phyloP scores from a whole-genome alignment of 1,139 yeast species.

The Petasospora fabianii region DNA sequence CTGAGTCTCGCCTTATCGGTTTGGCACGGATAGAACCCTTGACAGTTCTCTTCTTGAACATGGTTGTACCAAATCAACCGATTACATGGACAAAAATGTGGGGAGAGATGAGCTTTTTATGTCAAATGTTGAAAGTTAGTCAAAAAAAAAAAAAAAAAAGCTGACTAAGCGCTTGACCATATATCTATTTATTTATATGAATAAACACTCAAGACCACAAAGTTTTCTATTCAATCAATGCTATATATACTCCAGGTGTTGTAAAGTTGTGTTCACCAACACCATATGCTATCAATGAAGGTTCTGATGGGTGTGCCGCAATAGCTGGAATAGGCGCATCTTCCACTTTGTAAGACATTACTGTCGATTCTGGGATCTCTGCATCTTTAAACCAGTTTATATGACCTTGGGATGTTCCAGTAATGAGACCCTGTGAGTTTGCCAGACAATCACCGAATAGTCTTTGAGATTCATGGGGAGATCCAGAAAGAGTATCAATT shows the following conservation, averaged over 20 bases:
- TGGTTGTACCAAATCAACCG: too few species aligned
- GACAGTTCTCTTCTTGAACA: conserved; percentile 34
- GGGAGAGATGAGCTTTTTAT: too few species aligned
- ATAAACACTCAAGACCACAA: too few species aligned
- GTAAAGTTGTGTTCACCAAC: conserved; percentile 25
- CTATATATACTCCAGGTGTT: conserved; percentile 11
- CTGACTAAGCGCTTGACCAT: too few species aligned
- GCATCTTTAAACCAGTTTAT: conserved; percentile 29
- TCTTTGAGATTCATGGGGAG: conserved; percentile 26
- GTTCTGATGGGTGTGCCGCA: conserved; percentile 23
- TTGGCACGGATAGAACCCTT: conserved; percentile 11
- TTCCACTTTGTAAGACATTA: neutral
- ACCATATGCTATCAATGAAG: conserved; percentile 19
- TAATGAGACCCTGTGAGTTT: conserved; percentile 25
- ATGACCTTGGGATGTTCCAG: conserved; percentile 28
- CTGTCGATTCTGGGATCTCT: conserved; percentile 24
- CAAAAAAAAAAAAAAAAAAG: too few species aligned
- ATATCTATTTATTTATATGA: too few species aligned
- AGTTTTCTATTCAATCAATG: conserved; percentile 1
- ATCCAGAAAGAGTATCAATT: conserved; percentile 16
- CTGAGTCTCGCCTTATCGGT: conserved; percentile 15
- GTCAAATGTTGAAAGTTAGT: too few species aligned
- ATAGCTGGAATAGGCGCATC: conserved; percentile 17
- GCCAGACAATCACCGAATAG: conserved; percentile 23
- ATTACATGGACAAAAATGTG: too few species aligned